Evolutionary conservation across 176 grass and related monocot species (phyloP).

Genomic region (Themeda triandra): DNA sequence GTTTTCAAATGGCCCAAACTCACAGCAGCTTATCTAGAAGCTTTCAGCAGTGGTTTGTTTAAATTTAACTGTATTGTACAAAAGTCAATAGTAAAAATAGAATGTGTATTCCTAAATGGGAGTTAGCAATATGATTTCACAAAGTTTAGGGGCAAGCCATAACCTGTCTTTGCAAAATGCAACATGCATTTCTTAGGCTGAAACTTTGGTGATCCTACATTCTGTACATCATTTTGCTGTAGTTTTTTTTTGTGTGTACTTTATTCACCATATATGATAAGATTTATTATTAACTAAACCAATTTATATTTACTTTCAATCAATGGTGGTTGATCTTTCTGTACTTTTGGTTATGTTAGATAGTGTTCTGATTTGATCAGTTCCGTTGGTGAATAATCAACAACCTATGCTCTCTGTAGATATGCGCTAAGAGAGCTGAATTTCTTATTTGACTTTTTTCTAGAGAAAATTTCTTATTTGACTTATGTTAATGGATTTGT

Average conservation of each 20-base stretch:
- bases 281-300: neutral
- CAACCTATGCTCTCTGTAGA: neutral
- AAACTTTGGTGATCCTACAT: neutral
- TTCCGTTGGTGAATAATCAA: conserved; percentile 3
- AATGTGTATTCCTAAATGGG: neutral
- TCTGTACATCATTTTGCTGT: neutral
- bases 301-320: neutral
- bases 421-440: neutral
- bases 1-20: neutral
- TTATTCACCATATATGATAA: neutral
- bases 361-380: neutral
- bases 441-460: no score
- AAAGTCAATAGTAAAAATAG: neutral
- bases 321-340: neutral
- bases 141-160: neutral
- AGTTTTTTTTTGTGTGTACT: neutral
- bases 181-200: neutral
- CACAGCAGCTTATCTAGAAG: neutral
- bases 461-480: conserved; percentile 17
- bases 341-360: neutral
- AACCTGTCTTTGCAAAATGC: neutral
- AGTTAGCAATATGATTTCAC: neutral
- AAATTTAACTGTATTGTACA: neutral
- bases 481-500: neutral
- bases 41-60: neutral